phyloP scores from a whole-genome alignment of 179 eudicot species.

The Spinacia oleracea region DNA sequence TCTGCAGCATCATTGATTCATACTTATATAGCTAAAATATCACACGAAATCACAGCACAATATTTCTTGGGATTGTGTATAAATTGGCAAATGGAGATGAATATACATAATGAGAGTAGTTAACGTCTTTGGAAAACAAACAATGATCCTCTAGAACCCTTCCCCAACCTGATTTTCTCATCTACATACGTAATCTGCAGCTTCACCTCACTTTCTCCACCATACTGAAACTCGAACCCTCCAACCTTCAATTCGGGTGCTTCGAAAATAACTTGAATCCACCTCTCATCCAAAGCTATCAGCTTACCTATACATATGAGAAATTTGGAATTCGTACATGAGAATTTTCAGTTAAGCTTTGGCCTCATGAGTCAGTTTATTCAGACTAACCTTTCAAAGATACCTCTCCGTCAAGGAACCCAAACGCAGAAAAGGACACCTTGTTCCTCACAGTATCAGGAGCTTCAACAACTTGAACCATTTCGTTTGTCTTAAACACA shows the following conservation, averaged over 20 bases:
- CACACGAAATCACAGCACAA: neutral
- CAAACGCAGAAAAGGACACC: slow-evolving; percentile 73
- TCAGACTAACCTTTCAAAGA: slow-evolving; percentile 66
- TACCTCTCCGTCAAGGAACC: slow-evolving; percentile 89
- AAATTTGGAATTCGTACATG: neutral
- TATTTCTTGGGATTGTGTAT: neutral
- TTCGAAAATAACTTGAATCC: slow-evolving; percentile 93
- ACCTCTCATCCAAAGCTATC: slow-evolving; percentile 73
- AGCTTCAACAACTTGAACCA: slow-evolving; percentile 88
- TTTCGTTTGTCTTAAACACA: slow-evolving; percentile 78
- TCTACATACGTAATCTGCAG: slow-evolving; percentile 88
- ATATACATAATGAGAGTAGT: slow-evolving; percentile 12
- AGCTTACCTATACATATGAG: slow-evolving; percentile 59
- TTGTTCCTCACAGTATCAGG: slow-evolving; percentile 79
- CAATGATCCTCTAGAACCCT: slow-evolving; percentile 87
- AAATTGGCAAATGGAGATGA: neutral
- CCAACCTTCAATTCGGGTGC: slow-evolving; percentile 82
- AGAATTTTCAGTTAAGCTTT: neutral
- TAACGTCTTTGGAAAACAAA: slow-evolving; percentile 83
- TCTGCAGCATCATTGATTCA: neutral
- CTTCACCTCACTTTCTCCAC: slow-evolving; percentile 90
- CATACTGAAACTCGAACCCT: slow-evolving; percentile 65
- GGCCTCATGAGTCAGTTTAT: neutral
- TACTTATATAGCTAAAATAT: neutral
- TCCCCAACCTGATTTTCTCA: slow-evolving; percentile 83